A percentile compares a stretch with the other conserved stretches of the same genome.
Conservation (phyloP, 2,329 filamentous ascomycete species). For the Colletotrichum coccodes region DNA sequence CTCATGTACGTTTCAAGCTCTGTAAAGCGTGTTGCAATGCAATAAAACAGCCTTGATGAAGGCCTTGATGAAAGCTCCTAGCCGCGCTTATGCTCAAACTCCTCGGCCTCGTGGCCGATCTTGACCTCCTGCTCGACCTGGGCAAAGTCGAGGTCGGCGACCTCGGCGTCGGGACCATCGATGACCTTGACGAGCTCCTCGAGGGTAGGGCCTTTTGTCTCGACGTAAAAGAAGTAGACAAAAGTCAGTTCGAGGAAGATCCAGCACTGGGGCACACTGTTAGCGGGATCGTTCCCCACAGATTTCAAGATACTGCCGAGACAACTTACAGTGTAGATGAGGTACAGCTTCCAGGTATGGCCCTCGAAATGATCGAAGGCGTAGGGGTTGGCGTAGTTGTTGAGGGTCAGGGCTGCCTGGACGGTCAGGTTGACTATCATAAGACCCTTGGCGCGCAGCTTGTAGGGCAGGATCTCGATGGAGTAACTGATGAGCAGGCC, state of each 20-base stretch:
- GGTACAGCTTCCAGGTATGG: constrained; percentile 64
- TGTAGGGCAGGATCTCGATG: constrained; percentile 62
- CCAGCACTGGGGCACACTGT: constrained; percentile 48
- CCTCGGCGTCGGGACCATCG: constrained; percentile 66
- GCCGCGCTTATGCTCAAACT: constrained; percentile 30
- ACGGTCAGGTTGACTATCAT: constrained; percentile 68
- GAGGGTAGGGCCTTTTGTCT: constrained; percentile 72
- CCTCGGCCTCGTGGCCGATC: constrained; percentile 28
- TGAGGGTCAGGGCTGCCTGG: constrained; percentile 64
- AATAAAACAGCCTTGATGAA: neutral
- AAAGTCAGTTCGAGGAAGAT: constrained; percentile 64
- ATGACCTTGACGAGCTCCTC: constrained; percentile 76
- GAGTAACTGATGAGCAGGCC: constrained; percentile 65
- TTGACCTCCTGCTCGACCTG: constrained; percentile 55
- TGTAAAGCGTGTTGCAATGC: neutral
- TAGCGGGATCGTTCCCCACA: neutral
- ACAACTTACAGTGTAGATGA: constrained; percentile 62
- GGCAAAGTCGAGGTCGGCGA: constrained; percentile 56
- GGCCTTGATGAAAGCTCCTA: neutral
- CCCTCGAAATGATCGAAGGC: constrained; percentile 58
- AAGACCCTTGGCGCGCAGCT: constrained; percentile 60
- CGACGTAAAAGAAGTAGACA: constrained; percentile 66
- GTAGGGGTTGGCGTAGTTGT: constrained; percentile 63
- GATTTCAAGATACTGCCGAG: neutral
- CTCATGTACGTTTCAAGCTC: neutral